Percentiles rank a stretch among this genome's conserved stretches.
phyloP scores from a whole-genome alignment of 805 yeast species.

The Huiozyma naganishii region DNA sequence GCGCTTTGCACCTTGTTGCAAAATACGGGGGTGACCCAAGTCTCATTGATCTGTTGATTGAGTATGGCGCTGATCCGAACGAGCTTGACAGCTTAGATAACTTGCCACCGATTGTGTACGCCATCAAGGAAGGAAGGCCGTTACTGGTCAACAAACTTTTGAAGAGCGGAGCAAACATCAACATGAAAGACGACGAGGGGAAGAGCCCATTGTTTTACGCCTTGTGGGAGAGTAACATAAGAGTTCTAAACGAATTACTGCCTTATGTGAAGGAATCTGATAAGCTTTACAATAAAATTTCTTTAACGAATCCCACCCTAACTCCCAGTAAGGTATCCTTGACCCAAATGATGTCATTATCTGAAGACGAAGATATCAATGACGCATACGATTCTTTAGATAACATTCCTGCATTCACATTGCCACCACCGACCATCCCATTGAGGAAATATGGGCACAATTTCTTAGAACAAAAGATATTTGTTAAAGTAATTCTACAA shows the following conservation, averaged over 20 bases:
- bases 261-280: conserved; percentile 2
- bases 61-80: conserved; percentile 70
- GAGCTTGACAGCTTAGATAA: conserved; percentile 73
- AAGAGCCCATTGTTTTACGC: conserved; percentile 78
- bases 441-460: conserved; percentile 91
- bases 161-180: conserved; percentile 59
- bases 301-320: not conserved
- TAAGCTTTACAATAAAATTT: not conserved
- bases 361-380: conserved; percentile 13
- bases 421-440: conserved; percentile 96
- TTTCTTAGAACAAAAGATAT: conserved; percentile 80
- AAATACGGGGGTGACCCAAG: conserved; percentile 62
- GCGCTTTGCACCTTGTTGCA: conserved; percentile 82
- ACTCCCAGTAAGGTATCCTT: not conserved
- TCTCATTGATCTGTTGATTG: conserved; percentile 55
- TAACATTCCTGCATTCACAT: conserved; percentile 75
- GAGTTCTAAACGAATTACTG: conserved; percentile 61
- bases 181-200: conserved; percentile 66
- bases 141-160: conserved; percentile 61
- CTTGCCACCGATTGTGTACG: conserved; percentile 91
- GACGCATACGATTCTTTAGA: conserved; percentile 28
- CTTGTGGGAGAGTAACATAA: conserved; percentile 86
- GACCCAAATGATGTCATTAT: not conserved
- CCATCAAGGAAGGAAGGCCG: conserved; percentile 75
- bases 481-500: conserved; percentile 66